A percentile compares a stretch with the other conserved stretches of the same genome.
These are phyloP conservation scores for Cyberlindnera nakhonratchasimensis DNA, from an alignment of 805 yeast species.

Conservation along the genomic window DNA sequence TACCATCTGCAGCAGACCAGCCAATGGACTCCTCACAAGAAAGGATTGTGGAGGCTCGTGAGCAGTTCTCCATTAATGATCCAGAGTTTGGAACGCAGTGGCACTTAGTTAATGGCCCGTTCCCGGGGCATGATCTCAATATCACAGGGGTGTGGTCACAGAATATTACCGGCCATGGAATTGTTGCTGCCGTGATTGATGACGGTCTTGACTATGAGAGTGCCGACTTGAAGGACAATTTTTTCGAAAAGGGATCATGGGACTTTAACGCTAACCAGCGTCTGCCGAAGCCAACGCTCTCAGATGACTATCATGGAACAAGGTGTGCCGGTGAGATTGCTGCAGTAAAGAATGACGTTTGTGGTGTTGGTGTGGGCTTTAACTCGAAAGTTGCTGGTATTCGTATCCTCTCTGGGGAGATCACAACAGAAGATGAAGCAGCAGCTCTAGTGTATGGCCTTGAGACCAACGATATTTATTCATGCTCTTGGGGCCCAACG, in stretches of 20 bases:
- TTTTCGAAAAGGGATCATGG: constrained; percentile 80
- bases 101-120: constrained; percentile 78
- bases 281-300: constrained; percentile 75
- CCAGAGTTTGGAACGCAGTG: constrained; percentile 85
- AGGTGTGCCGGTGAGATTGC: constrained; percentile 98
- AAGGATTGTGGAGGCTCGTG: constrained; percentile 44
- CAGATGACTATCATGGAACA: constrained; percentile 91
- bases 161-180: constrained; percentile 75
- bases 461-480: constrained; percentile 86
- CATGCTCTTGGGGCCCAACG: constrained; percentile 98
- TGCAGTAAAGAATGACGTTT: constrained; percentile 70
- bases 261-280: constrained; percentile 79
- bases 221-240: constrained; percentile 67
- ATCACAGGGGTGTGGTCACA: constrained; percentile 82
- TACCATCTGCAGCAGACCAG: constrained; percentile 33
- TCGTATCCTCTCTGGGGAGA: constrained; percentile 76
- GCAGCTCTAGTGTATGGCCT: constrained; percentile 76
- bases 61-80: constrained; percentile 63
- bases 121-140: constrained; percentile 82
- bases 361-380: constrained; percentile 98
- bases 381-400: constrained; percentile 84
- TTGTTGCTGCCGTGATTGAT: constrained; percentile 86
- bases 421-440: constrained; percentile 88
- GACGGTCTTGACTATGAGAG: constrained; percentile 89
- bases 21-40: constrained; percentile 51